phyloP scores from a whole-genome alignment of 768 basidiomycete genomes.

The Megacollybia marginata region DNA sequence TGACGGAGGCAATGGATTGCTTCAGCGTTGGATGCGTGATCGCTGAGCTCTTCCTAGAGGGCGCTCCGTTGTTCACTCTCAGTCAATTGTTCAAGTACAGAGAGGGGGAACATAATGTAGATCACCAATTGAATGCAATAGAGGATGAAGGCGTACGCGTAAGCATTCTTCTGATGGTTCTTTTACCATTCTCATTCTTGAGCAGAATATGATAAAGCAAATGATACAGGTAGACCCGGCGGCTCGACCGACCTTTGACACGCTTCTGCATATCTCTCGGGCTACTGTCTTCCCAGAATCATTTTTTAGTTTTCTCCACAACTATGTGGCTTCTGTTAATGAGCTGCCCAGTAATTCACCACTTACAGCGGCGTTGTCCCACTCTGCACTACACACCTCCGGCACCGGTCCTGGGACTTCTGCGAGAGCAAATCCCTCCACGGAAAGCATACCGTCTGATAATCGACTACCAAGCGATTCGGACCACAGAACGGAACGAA shows the following conservation, averaged over 20 bases:
- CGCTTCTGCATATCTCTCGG: conserved; percentile 64
- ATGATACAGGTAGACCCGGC: conserved; percentile 84
- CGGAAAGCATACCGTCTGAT: conserved; percentile 24
- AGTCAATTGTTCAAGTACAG: conserved; percentile 94
- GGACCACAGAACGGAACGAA: conserved; percentile 75
- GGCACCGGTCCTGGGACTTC: conserved; percentile 24
- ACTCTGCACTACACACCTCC: conserved; percentile 3
- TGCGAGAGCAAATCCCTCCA: conserved; percentile 26
- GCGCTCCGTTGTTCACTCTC: conserved; percentile 85
- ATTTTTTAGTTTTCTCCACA: conserved; percentile 93
- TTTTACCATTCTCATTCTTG: conserved; percentile 7
- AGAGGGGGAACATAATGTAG: conserved; percentile 75
- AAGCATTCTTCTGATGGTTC: conserved; percentile 19
- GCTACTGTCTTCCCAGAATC: conserved; percentile 83
- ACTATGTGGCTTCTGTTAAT: conserved; percentile 77
- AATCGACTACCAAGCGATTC: conserved; percentile 64
- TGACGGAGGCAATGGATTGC: conserved; percentile 96
- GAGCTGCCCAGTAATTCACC: conserved; percentile 49
- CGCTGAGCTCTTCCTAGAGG: conserved; percentile 93
- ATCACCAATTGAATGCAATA: conserved; percentile 61
- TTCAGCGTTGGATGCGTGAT: conserved; percentile 94
- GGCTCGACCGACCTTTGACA: conserved; percentile 76
- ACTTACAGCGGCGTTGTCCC: conserved; percentile 18
- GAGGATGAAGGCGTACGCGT: conserved; percentile 81
- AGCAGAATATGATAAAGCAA: conserved; percentile 76